These are phyloP conservation scores for Backusella morwellensis DNA, from an alignment of 192 early-diverging fungal species.

Conservation along the genomic window DNA sequence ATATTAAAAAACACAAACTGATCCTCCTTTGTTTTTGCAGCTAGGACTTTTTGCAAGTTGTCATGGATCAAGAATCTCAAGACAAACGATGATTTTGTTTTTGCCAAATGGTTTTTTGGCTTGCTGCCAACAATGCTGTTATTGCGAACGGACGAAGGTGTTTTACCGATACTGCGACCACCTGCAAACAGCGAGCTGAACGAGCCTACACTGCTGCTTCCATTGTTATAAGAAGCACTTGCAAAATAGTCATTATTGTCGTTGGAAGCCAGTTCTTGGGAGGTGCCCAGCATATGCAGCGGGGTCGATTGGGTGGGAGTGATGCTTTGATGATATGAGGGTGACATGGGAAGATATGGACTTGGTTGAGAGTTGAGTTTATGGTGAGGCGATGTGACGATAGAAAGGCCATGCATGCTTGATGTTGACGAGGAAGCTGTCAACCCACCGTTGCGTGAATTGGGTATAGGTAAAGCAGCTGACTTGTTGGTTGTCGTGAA, in stretches of 20 bases:
- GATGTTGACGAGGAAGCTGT: background rate
- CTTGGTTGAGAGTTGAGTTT: background rate
- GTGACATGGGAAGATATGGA: background rate
- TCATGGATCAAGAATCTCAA: slow-evolving; percentile 65
- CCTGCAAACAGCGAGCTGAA: slow-evolving; percentile 16
- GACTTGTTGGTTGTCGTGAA: background rate
- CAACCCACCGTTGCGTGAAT: background rate
- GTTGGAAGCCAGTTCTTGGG: background rate
- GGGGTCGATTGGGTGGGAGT: slow-evolving; percentile 13
- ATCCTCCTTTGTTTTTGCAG: slow-evolving; percentile 45
- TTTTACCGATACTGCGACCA: background rate
- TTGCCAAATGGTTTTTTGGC: slow-evolving; percentile 63
- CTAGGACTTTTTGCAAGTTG: slow-evolving; percentile 55
- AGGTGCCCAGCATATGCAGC: background rate
- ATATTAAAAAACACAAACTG: slow-evolving; percentile 74
- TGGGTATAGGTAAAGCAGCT: slow-evolving; percentile 20
- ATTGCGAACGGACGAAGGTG: background rate
- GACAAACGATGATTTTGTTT: slow-evolving; percentile 72
- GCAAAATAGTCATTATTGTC: background rate
- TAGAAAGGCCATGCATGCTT: background rate
- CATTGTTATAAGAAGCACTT: slow-evolving; percentile 10
- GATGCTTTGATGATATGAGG: background rate
- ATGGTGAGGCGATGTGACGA: background rate
- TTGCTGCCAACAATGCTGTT: slow-evolving; percentile 23
- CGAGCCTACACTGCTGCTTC: slow-evolving; percentile 21